Percentiles rank a stretch among this genome's conserved stretches.
phyloP scores from a whole-genome alignment of 1,284 basidiomycete genomes.

The Dichomitus squalens region DNA sequence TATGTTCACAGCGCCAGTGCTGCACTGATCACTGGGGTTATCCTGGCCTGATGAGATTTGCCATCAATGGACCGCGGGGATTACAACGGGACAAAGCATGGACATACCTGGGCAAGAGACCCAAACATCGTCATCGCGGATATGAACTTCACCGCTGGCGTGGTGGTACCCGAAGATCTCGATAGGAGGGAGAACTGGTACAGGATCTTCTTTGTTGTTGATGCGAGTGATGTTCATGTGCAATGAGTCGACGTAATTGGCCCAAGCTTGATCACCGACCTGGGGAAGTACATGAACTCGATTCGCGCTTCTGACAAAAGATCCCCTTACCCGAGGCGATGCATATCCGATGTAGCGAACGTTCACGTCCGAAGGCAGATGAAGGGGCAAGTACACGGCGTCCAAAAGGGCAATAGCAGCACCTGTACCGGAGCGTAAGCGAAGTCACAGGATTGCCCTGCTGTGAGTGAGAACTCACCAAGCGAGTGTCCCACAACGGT shows the following conservation, averaged over 20 bases:
- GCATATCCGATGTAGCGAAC: constrained; percentile 46
- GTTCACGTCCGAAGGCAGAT: constrained; percentile 37
- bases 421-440: constrained; percentile 21
- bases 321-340: constrained; percentile 50
- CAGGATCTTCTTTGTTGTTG: constrained; percentile 31
- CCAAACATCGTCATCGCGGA: constrained; percentile 49
- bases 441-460: not conserved
- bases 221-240: constrained; percentile 37
- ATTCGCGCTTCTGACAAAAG: not conserved
- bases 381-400: constrained; percentile 45
- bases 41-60: constrained; percentile 47
- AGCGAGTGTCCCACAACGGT: constrained; percentile 42
- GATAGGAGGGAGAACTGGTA: constrained; percentile 34
- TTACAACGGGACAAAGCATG: not conserved
- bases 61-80: not conserved
- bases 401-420: constrained; percentile 50
- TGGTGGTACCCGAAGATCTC: constrained; percentile 54
- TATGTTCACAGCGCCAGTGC: constrained; percentile 57
- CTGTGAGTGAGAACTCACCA: constrained; percentile 27
- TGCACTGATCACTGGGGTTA: constrained; percentile 52
- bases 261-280: constrained; percentile 62
- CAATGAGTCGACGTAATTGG: constrained; percentile 56
- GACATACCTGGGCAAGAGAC: constrained; percentile 42
- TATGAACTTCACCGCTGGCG: constrained; percentile 60
- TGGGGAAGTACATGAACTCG: constrained; percentile 20